Conservation (phyloP, 2,329 filamentous ascomycete genomes). For the Pestalotiopsis sp. region DNA sequence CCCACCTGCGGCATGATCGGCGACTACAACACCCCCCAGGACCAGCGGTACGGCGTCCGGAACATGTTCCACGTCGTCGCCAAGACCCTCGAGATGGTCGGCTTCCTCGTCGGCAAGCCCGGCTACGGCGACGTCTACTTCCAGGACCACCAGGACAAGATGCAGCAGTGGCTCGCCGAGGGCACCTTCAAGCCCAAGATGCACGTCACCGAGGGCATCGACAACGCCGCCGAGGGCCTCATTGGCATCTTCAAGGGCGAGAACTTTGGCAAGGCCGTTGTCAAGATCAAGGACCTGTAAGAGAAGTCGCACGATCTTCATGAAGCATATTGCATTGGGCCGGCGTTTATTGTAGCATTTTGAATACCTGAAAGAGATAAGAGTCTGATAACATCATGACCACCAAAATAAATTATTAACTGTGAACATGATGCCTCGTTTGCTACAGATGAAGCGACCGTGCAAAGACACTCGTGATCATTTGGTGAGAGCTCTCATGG, state of each 20-base stretch:
- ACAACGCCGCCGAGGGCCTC: conserved; percentile 72
- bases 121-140: conserved; percentile 67
- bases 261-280: conserved; percentile 84
- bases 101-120: conserved; percentile 71
- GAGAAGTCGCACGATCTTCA: not conserved
- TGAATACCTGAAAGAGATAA: not conserved
- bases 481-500: no score
- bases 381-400: not conserved
- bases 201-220: conserved; percentile 72
- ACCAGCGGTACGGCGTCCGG: conserved; percentile 64
- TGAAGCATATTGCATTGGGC: conserved; percentile 4
- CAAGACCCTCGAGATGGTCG: conserved; percentile 73
- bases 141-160: conserved; percentile 72
- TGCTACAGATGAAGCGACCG: not conserved
- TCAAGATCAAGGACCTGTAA: conserved; percentile 53
- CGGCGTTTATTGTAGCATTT: conserved; percentile 1
- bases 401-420: not conserved
- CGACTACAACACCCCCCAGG: conserved; percentile 65
- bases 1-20: conserved; percentile 68
- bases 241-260: conserved; percentile 73
- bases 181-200: conserved; percentile 72
- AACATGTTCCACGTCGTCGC: conserved; percentile 65
- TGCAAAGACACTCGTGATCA: no score
- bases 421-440: not conserved
- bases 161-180: conserved; percentile 75